phyloP scores from a whole-genome alignment of 768 basidiomycete genomes.

The Lactifluus piperatus region DNA sequence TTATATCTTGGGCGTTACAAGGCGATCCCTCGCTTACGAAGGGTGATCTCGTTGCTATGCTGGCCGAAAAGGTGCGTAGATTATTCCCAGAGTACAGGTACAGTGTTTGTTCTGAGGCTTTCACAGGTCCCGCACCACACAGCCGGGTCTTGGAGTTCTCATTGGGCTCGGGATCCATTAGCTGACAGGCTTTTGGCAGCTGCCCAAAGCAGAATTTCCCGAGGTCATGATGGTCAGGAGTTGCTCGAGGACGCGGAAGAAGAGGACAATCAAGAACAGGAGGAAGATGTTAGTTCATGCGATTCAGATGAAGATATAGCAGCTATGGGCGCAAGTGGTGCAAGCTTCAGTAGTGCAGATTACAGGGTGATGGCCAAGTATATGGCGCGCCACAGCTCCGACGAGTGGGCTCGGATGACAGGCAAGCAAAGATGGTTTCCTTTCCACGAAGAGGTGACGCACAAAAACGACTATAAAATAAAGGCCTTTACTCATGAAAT shows the following conservation, averaged over 20 bases:
- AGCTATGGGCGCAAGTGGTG: conserved; percentile 46
- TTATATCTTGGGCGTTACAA: conserved; percentile 53
- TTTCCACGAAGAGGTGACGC: conserved; percentile 42
- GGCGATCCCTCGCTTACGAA: conserved; percentile 44
- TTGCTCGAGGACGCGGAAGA: not conserved
- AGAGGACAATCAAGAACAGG: conserved; percentile 26
- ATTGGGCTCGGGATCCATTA: conserved; percentile 13
- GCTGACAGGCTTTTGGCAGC: conserved; percentile 6
- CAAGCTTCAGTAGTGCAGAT: conserved; percentile 52
- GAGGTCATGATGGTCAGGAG: not conserved
- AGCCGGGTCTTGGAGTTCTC: conserved; percentile 3
- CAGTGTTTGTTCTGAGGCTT: not conserved
- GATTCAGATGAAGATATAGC: conserved; percentile 25
- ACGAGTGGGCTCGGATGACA: conserved; percentile 36
- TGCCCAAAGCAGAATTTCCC: not conserved
- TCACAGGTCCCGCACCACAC: conserved; percentile 19
- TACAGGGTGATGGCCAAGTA: conserved; percentile 50
- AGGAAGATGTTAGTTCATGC: conserved; percentile 22
- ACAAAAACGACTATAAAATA: not conserved
- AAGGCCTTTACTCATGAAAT: not conserved
- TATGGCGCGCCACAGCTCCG: conserved; percentile 33
- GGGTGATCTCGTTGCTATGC: conserved; percentile 42
- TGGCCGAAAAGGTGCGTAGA: conserved; percentile 46
- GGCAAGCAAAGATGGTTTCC: conserved; percentile 45
- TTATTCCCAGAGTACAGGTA: not conserved